A percentile compares a stretch with the other conserved stretches of the same genome.
Evolutionary conservation across 2,329 filamentous ascomycete genomes (phyloP).

Genomic region (Aspergillus sp.): DNA sequence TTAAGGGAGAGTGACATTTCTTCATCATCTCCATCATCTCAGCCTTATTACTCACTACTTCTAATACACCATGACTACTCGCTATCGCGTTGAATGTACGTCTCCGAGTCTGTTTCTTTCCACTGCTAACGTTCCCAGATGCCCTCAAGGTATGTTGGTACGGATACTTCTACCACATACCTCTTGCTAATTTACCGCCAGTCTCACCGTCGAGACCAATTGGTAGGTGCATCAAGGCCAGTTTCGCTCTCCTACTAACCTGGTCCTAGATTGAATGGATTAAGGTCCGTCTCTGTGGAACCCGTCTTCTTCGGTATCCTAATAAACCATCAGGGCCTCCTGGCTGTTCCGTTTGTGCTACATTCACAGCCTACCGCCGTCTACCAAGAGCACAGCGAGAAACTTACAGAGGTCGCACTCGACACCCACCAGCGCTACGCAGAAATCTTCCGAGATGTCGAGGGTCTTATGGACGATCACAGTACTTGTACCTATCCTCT

Average conservation of each 20-base stretch:
- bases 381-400: slow-evolving; percentile 66
- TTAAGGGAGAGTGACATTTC: background rate
- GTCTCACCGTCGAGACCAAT: slow-evolving; percentile 87
- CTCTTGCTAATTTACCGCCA: slow-evolving; percentile 37
- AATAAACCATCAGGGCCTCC: slow-evolving; percentile 55
- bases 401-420: slow-evolving; percentile 69
- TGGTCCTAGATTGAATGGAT: slow-evolving; percentile 75
- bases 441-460: slow-evolving; percentile 93
- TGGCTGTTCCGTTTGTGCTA: slow-evolving; percentile 94
- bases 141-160: slow-evolving; percentile 58
- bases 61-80: slow-evolving; percentile 43
- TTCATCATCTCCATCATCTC: background rate
- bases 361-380: slow-evolving; percentile 91
- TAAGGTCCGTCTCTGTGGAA: slow-evolving; percentile 56
- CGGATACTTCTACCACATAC: background rate
- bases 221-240: slow-evolving; percentile 53
- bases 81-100: slow-evolving; percentile 69
- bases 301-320: background rate
- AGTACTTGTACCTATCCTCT: slow-evolving; percentile 51
- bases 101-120: slow-evolving; percentile 15
- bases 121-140: slow-evolving; percentile 47
- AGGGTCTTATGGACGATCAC: slow-evolving; percentile 87
- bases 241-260: slow-evolving; percentile 15
- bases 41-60: no score
- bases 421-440: slow-evolving; percentile 86